phyloP scores from a whole-genome alignment of 2,329 filamentous ascomycete genomes.

The Hypoxylon sp. region DNA sequence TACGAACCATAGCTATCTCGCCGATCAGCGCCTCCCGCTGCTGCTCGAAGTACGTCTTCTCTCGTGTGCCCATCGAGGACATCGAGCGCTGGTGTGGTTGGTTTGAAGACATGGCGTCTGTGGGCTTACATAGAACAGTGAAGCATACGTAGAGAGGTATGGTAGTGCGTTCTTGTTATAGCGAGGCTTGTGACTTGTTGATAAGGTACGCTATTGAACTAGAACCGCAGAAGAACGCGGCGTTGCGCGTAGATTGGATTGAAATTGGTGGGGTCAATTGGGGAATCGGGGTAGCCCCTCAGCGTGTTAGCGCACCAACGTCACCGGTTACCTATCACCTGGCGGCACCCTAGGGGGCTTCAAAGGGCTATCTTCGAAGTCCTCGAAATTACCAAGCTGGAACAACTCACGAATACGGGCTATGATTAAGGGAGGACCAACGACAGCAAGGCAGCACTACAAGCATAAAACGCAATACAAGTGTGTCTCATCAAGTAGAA shows the following conservation, averaged over 20 bases:
- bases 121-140: not conserved
- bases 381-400: too few species aligned
- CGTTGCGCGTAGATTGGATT: conserved; percentile 33
- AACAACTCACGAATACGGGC: not conserved
- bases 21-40: conserved; percentile 79
- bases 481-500: conserved; percentile 11
- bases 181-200: not conserved
- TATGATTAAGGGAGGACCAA: not conserved
- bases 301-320: not conserved
- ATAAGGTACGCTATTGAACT: not conserved
- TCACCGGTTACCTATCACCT: not conserved
- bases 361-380: too few species aligned
- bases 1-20: conserved; percentile 78
- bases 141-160: not conserved
- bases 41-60: conserved; percentile 80
- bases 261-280: conserved; percentile 35
- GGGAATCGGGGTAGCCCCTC: conserved; percentile 28
- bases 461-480: not conserved
- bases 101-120: conserved; percentile 29
- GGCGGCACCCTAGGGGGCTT: not conserved
- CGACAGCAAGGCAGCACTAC: not conserved
- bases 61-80: conserved; percentile 52
- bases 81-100: conserved; percentile 47
- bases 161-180: not conserved
- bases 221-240: conserved; percentile 13